Evolutionary conservation across 1,139 yeast species (phyloP), one percentile per base, ranked within the genome.

Genomic region (Komagataea norvegica): DNA sequence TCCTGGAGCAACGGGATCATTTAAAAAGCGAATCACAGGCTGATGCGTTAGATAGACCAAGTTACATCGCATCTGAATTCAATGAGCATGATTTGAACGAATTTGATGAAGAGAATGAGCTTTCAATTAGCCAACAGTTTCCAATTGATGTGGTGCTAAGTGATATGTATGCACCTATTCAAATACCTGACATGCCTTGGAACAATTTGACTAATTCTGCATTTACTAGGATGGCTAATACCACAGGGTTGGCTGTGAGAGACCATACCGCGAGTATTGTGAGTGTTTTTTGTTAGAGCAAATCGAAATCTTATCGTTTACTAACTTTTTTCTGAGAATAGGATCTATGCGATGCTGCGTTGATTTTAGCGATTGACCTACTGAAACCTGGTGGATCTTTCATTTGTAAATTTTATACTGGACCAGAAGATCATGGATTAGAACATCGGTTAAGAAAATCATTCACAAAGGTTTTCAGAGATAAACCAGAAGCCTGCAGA

Each of bases 271-370:
- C 69, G 43, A 74, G 80, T 44, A 73, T 77, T 47, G 77, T 71
- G 52, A 52, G 74, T 59, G 13, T 9, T 9, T 13, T 8, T 17
- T 19, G 23, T 18, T 14, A n/a, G n/a, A n/a, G n/a, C n/a, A n/a
- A n/a, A n/a, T n/a, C n/a, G n/a, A n/a, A n/a, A n/a, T n/a, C n/a
- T n/a, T n/a, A n/a, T n/a, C 8, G 3, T 8, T 4, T 38, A 38
- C 42, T 33, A 36, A 31, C 38, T 4, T 11, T n/a, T n/a, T 13
- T 18, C 57, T n/a, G n/a, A n/a, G n/a, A 2, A 4, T 11, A 77
- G 74, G 96, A 89, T 57, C 64, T 91, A 39, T 91, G 96, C 46
- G 96, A 91, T 56, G 96, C 97, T 0, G 89, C 96, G 0, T 63
- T 91, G 42, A 67, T 86, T 11, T 71, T 89, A 40, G 79, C 88